A percentile compares a stretch with the other conserved stretches of the same genome.
Evolutionary conservation across 78 protist genomes (phyloP).

Genomic region (Andalucia godoyi): DNA sequence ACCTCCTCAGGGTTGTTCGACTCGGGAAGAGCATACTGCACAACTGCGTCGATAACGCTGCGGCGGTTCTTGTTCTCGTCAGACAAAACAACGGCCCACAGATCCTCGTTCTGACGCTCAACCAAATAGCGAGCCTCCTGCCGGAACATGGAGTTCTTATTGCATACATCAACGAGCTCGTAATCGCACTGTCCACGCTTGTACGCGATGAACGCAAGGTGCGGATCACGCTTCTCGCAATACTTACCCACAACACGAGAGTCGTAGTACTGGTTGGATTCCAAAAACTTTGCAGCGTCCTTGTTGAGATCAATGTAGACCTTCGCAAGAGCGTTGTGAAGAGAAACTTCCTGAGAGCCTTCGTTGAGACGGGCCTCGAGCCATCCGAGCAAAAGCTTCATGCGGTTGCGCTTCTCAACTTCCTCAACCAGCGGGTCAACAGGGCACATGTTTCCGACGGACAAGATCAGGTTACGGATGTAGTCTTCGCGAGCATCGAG

Average conservation of each 20-base stretch:
- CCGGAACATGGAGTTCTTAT: constrained; percentile 88
- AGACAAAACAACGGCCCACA: constrained; percentile 88
- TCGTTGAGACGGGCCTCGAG: constrained; percentile 84
- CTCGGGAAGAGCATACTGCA: constrained; percentile 93
- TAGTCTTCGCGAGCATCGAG: constrained; percentile 85
- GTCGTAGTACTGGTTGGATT: constrained; percentile 63
- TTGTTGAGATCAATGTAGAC: constrained; percentile 86
- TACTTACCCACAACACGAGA: constrained; percentile 29
- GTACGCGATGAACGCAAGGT: constrained; percentile 20
- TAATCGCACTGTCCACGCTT: constrained; percentile 80
- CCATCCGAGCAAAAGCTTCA: constrained; percentile 87
- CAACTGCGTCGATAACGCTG: constrained; percentile 80
- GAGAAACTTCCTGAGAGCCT: constrained; percentile 75
- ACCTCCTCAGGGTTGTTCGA: constrained; percentile 84
- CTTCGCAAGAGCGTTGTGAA: constrained; percentile 98
- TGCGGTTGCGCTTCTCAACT: constrained; percentile 92
- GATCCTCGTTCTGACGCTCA: constrained; percentile 82
- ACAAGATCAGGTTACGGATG: constrained; percentile 54
- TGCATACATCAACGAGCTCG: constrained; percentile 89
- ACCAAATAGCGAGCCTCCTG: constrained; percentile 93
- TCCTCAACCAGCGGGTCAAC: constrained; percentile 84
- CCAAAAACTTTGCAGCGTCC: constrained; percentile 85
- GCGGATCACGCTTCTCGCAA: constrained; percentile 98
- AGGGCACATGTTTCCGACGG: constrained; percentile 70
- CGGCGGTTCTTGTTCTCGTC: constrained; percentile 72